Percentiles rank a stretch among this genome's conserved stretches.
Conservation (phyloP, 192 early-diverging fungal genomes). For the Coemansia sp. region DNA sequence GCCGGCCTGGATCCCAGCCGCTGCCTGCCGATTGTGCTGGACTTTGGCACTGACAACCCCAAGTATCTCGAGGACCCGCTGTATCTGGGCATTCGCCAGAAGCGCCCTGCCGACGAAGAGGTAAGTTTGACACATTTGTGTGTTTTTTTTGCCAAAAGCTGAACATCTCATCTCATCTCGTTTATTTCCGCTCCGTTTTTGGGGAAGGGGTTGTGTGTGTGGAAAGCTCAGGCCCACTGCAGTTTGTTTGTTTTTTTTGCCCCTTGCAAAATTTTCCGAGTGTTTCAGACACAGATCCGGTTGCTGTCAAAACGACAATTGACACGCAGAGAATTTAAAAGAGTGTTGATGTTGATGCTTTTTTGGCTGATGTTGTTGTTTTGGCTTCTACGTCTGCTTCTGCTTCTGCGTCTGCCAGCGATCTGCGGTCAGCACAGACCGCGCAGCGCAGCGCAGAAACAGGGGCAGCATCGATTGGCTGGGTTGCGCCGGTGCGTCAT, state of each 20-base stretch:
- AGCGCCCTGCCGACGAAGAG: constrained; percentile 62
- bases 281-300: not conserved
- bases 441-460: no score
- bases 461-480: not conserved
- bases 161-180: no score
- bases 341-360: constrained; percentile 1
- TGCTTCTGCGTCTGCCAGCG: not conserved
- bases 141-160: no score
- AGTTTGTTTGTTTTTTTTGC: no score
- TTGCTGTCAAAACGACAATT: not conserved
- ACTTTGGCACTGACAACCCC: constrained; percentile 89
- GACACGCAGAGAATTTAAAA: constrained; percentile 5
- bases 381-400: not conserved
- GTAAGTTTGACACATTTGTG: constrained; percentile 26
- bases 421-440: no score
- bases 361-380: not conserved
- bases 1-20: constrained; percentile 82
- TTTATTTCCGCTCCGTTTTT: no score
- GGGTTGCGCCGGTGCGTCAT: not conserved
- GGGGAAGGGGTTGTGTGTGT: no score
- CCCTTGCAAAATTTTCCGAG: not conserved
- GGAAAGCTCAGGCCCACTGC: no score
- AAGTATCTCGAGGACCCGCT: constrained; percentile 81
- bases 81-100: constrained; percentile 79
- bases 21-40: constrained; percentile 88